These are phyloP conservation scores for Gastrodia elata DNA, from an alignment of 106 monocot species.

Conservation along the genomic window DNA sequence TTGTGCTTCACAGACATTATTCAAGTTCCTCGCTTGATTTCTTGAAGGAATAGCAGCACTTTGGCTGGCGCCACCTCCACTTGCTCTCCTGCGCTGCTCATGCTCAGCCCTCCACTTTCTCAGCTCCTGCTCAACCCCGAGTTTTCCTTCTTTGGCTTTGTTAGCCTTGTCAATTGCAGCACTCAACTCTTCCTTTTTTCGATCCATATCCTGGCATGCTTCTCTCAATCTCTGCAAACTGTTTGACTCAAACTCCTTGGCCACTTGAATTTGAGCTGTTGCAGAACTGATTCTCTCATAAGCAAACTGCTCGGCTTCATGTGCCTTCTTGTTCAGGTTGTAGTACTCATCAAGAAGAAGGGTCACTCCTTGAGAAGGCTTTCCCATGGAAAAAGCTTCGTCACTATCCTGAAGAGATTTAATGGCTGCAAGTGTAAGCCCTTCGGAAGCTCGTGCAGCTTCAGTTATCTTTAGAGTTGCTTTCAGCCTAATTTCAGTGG, in stretches of 20 bases:
- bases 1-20: not conserved
- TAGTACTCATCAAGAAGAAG: constrained; percentile 24
- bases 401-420: constrained; percentile 9
- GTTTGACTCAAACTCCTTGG: constrained; percentile 18
- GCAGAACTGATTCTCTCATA: constrained; percentile 16
- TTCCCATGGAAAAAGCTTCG: not conserved
- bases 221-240: constrained; percentile 14
- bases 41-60: constrained; percentile 10
- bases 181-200: constrained; percentile 16
- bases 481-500: constrained; percentile 1
- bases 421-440: not conserved
- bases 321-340: constrained; percentile 17
- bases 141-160: constrained; percentile 20
- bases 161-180: constrained; percentile 8
- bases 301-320: constrained; percentile 19
- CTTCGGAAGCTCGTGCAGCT: constrained; percentile 10
- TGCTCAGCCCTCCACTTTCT: constrained; percentile 22
- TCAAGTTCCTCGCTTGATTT: not conserved
- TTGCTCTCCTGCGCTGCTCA: constrained; percentile 18
- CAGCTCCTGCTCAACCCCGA: constrained; percentile 19
- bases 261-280: constrained; percentile 10
- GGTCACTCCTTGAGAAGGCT: constrained; percentile 7
- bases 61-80: constrained; percentile 1
- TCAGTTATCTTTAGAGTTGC: constrained; percentile 11
- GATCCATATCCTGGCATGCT: constrained; percentile 10